These are phyloP conservation scores for Yamadazyma diospyri DNA, from an alignment of 1,139 yeast species.

Conservation along the genomic window DNA sequence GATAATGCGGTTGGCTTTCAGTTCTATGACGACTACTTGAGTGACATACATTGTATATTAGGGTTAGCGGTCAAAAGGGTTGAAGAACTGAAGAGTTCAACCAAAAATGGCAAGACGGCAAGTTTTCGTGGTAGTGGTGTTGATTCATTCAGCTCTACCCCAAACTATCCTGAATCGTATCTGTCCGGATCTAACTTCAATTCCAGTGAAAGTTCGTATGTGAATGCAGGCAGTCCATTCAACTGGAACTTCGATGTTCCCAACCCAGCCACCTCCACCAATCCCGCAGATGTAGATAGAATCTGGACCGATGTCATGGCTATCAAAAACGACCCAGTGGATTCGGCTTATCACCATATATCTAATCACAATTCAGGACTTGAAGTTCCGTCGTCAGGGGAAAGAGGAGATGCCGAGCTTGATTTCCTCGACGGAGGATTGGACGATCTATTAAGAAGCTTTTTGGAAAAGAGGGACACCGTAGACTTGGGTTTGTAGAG, in stretches of 20 bases:
- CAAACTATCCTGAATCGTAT: neutral
- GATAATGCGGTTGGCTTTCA: slow-evolving; percentile 3
- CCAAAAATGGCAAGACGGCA: too few relatives aligned
- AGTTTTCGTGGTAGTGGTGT: too few relatives aligned
- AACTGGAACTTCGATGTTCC: neutral
- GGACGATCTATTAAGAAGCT: slow-evolving; percentile 7
- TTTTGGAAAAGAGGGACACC: slow-evolving; percentile 5
- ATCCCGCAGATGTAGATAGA: slow-evolving; percentile 6
- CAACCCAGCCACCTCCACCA: neutral
- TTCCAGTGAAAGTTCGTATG: neutral
- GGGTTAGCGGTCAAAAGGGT: neutral
- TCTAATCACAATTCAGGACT: slow-evolving; percentile 10
- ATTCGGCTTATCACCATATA: slow-evolving; percentile 5
- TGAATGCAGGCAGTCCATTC: neutral
- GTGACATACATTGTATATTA: slow-evolving; percentile 4
- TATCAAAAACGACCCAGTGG: slow-evolving; percentile 5
- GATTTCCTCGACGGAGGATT: slow-evolving; percentile 1
- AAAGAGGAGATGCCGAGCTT: neutral
- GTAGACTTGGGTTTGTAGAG: too few relatives aligned
- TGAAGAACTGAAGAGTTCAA: neutral
- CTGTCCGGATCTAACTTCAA: neutral
- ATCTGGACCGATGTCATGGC: slow-evolving; percentile 9
- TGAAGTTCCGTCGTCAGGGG: too few relatives aligned
- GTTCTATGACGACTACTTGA: neutral
- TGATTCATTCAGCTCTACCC: neutral